A percentile compares a stretch with the other conserved stretches of the same genome.
Evolutionary conservation across 768 basidiomycete species (phyloP).

Genomic region (Collybiopsis confluens): DNA sequence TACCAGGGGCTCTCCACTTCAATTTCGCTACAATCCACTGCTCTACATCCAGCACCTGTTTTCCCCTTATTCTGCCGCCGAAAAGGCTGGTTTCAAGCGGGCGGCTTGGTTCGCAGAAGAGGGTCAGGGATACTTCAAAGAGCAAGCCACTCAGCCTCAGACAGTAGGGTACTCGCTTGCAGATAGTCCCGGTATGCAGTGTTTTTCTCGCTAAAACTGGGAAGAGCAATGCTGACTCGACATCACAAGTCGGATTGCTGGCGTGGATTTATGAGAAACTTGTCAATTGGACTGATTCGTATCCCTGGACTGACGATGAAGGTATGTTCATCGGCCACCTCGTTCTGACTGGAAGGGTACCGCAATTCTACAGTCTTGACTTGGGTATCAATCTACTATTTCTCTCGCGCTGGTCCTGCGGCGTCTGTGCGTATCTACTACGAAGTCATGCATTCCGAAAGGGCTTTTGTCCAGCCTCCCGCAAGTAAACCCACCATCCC

Average conservation of each 20-base stretch:
- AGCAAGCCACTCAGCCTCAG: slow-evolving; percentile 29
- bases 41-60: slow-evolving; percentile 10
- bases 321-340: slow-evolving; percentile 14
- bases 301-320: slow-evolving; percentile 37
- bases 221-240: too few species aligned
- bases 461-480: slow-evolving; percentile 4
- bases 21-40: background rate
- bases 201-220: too few species aligned
- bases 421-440: slow-evolving; percentile 59
- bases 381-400: slow-evolving; percentile 57
- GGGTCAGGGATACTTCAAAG: slow-evolving; percentile 21
- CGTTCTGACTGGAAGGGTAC: slow-evolving; percentile 1
- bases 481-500: slow-evolving; percentile 28
- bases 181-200: too few species aligned
- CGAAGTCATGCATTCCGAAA: slow-evolving; percentile 29
- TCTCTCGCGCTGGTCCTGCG: slow-evolving; percentile 54
- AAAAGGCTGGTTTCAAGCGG: slow-evolving; percentile 28
- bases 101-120: slow-evolving; percentile 8
- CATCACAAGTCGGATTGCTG: slow-evolving; percentile 33
- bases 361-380: slow-evolving; percentile 40
- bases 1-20: background rate
- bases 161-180: slow-evolving; percentile 35
- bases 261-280: slow-evolving; percentile 35
- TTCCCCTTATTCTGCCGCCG: slow-evolving; percentile 15
- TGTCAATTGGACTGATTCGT: slow-evolving; percentile 30